A percentile compares a stretch with the other conserved stretches of the same genome.
Conservation (phyloP, 2,329 filamentous ascomycete species). For the Exophiala sideris region DNA sequence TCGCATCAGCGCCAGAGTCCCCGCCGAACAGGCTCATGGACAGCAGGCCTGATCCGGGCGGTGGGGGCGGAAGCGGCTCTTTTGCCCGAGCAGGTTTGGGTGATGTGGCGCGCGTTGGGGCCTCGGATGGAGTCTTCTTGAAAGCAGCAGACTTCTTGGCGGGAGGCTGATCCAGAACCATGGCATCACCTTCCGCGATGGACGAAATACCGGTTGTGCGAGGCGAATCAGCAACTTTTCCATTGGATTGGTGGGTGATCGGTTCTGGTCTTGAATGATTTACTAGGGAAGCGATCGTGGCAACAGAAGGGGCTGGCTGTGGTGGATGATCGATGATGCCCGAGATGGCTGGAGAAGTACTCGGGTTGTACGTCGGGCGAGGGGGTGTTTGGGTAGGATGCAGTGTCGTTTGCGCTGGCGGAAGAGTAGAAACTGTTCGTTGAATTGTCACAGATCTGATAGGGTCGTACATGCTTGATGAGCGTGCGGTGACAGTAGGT, state of each 20-base stretch:
- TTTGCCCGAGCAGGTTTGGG: conserved; percentile 57
- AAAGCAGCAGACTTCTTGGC: conserved; percentile 40
- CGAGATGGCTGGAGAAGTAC: conserved; percentile 85
- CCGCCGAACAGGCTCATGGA: conserved; percentile 60
- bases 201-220: conserved; percentile 12
- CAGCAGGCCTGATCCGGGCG: conserved; percentile 62
- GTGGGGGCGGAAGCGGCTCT: conserved; percentile 55
- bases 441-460: conserved; percentile 70
- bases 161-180: conserved; percentile 26
- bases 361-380: conserved; percentile 63
- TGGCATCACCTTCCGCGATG: conserved; percentile 21
- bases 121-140: conserved; percentile 45
- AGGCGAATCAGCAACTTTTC: conserved; percentile 30
- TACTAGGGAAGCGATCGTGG: conserved; percentile 17
- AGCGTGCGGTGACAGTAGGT: conserved; percentile 22
- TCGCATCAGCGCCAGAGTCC: conserved; percentile 44
- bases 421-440: conserved; percentile 46
- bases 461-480: conserved; percentile 75
- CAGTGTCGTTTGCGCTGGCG: conserved; percentile 63
- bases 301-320: conserved; percentile 7
- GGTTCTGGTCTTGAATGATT: conserved; percentile 25
- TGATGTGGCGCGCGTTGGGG: conserved; percentile 52
- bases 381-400: conserved; percentile 50
- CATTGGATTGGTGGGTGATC: conserved; percentile 34
- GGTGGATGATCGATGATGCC: conserved; percentile 73